phyloP scores from a whole-genome alignment of 2,329 filamentous ascomycete genomes.

The Curvularia sp. region DNA sequence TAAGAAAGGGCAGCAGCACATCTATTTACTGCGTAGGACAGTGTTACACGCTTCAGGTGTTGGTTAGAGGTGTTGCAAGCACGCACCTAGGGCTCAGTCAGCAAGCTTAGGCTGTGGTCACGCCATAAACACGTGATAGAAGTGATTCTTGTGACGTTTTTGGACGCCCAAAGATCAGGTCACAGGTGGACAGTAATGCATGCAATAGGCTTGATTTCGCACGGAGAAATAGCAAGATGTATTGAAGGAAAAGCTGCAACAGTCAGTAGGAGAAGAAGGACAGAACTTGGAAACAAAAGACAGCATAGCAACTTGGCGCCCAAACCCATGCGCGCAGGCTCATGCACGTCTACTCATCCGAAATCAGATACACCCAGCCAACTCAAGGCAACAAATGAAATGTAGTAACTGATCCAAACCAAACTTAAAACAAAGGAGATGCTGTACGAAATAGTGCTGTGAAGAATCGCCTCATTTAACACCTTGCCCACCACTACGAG shows the following conservation, averaged over 20 bases:
- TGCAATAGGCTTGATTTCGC: neutral
- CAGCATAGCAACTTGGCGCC: conserved; percentile 8
- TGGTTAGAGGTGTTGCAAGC: neutral
- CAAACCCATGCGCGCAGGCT: conserved; percentile 7
- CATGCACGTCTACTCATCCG: conserved; percentile 7
- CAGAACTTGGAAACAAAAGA: conserved; percentile 6
- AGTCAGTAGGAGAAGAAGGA: conserved; percentile 7
- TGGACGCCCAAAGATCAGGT: neutral
- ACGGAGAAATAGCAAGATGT: neutral
- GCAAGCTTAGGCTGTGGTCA: neutral
- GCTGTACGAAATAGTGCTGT: conserved; percentile 4
- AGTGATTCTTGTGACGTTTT: neutral
- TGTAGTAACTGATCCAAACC: conserved; percentile 4
- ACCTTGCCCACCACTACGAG: conserved; percentile 52
- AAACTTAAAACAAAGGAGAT: conserved; percentile 17
- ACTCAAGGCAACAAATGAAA: conserved; percentile 19
- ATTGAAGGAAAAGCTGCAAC: conserved; percentile 7
- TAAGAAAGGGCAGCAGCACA: conserved; percentile 1
- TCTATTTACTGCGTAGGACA: neutral
- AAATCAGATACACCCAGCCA: conserved; percentile 10
- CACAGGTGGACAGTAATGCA: conserved; percentile 1
- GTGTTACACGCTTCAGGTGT: neutral
- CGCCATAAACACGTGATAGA: neutral
- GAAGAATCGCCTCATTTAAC: neutral
- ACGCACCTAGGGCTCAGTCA: neutral